phyloP scores from a whole-genome alignment of 148 eudicot genomes.

The Simmondsia chinensis region DNA sequence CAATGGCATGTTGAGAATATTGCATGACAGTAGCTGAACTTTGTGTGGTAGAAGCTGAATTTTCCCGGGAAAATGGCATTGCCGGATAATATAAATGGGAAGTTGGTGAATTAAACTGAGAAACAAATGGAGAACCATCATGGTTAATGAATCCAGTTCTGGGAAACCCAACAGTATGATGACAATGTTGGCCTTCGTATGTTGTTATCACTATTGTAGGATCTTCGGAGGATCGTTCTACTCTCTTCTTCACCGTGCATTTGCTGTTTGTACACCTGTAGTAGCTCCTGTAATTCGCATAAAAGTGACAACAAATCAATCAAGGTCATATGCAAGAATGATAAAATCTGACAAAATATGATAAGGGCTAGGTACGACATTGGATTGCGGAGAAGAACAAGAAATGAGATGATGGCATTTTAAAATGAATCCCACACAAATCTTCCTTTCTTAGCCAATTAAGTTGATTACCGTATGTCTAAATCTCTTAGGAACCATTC shows the following conservation, averaged over 20 bases:
- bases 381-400: too few relatives aligned
- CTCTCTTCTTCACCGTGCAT: constrained; percentile 90
- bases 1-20: constrained; percentile 8
- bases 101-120: constrained; percentile 27
- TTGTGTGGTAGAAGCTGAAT: constrained; percentile 11
- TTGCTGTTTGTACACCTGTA: constrained; percentile 89
- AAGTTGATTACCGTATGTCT: too few relatives aligned
- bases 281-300: constrained; percentile 63
- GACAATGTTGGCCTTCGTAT: constrained; percentile 94
- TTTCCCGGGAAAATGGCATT: constrained; percentile 27
- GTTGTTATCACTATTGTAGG: constrained; percentile 80
- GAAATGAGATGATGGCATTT: too few relatives aligned
- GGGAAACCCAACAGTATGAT: constrained; percentile 73
- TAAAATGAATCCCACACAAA: too few relatives aligned
- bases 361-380: too few relatives aligned
- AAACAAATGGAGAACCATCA: constrained; percentile 35
- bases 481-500: too few relatives aligned
- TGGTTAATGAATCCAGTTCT: constrained; percentile 39
- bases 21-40: constrained; percentile 4
- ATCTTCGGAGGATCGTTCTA: constrained; percentile 81
- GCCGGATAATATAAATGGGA: constrained; percentile 20
- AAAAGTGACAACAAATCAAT: not conserved
- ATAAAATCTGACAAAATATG: too few relatives aligned
- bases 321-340: not conserved
- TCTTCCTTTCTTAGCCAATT: too few relatives aligned